These are phyloP conservation scores for Paraconiothyrium sp. DNA, from an alignment of 2,329 filamentous ascomycete species.

Conservation along the genomic window DNA sequence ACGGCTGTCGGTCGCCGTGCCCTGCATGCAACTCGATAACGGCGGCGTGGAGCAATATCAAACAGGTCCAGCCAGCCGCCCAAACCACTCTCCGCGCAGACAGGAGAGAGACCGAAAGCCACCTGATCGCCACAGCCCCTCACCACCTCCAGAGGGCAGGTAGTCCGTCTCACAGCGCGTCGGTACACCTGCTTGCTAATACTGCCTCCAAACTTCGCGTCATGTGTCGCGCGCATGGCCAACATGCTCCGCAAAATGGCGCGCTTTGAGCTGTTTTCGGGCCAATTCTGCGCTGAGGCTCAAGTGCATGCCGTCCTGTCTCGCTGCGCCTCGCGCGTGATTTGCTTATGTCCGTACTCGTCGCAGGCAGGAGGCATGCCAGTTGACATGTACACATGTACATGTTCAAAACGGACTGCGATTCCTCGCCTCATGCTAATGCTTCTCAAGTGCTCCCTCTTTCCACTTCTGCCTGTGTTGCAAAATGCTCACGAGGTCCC, in stretches of 20 bases:
- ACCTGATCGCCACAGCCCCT: conserved; percentile 7
- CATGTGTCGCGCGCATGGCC: conserved; percentile 2
- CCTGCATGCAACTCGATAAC: conserved; percentile 12
- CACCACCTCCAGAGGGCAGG: background rate
- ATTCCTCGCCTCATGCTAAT: background rate
- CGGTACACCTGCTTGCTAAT: conserved; percentile 8
- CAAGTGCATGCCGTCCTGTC: conserved; percentile 6
- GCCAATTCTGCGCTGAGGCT: conserved; percentile 4
- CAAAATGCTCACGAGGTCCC: background rate
- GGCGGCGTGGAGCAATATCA: conserved; percentile 1
- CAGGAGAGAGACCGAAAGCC: background rate
- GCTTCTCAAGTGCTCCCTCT: background rate
- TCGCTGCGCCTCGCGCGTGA: conserved; percentile 5
- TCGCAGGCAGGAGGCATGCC: background rate
- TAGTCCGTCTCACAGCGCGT: background rate
- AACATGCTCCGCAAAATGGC: conserved; percentile 2
- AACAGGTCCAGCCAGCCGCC: too few species aligned
- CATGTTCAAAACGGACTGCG: background rate
- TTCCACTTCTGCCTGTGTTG: too few species aligned
- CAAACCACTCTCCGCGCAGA: too few species aligned
- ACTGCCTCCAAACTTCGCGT: conserved; percentile 3
- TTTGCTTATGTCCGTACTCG: background rate
- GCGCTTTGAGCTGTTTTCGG: background rate
- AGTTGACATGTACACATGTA: background rate
- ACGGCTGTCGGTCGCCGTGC: conserved; percentile 8